These are phyloP conservation scores for Claviceps spartinae DNA, from an alignment of 2,329 filamentous ascomycete genomes.

Conservation along the genomic window DNA sequence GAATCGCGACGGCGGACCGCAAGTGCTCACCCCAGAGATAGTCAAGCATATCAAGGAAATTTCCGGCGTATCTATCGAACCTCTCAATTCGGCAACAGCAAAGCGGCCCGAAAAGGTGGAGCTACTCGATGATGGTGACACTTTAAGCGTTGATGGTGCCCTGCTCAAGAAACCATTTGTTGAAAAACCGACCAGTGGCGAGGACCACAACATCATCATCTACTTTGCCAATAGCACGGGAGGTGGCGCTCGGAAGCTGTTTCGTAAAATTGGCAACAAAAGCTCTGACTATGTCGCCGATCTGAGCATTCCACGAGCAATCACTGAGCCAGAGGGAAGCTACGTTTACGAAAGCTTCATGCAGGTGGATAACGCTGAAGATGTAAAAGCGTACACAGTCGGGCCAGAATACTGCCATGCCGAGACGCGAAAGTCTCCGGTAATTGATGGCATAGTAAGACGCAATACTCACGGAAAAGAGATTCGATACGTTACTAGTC, in stretches of 20 bases:
- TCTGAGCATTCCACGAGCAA: constrained; percentile 62
- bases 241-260: constrained; percentile 80
- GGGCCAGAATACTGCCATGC: constrained; percentile 88
- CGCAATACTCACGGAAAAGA: constrained; percentile 97
- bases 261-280: constrained; percentile 97
- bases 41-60: constrained; percentile 67
- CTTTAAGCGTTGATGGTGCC: constrained; percentile 73
- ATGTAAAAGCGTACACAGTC: constrained; percentile 97
- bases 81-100: constrained; percentile 47
- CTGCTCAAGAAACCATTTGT: constrained; percentile 86
- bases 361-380: constrained; percentile 90
- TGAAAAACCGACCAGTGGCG: constrained; percentile 94
- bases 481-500: constrained; percentile 80
- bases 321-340: constrained; percentile 68
- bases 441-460: constrained; percentile 89
- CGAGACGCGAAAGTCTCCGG: constrained; percentile 91
- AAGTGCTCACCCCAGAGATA: constrained; percentile 63
- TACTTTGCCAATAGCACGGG: constrained; percentile 83
- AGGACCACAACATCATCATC: constrained; percentile 97
- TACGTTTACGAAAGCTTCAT: constrained; percentile 98
- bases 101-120: constrained; percentile 63
- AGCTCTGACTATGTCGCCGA: constrained; percentile 85
- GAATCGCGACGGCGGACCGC: constrained; percentile 81
- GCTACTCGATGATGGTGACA: constrained; percentile 80
- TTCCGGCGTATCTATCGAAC: constrained; percentile 63